A percentile compares a stretch with the other conserved stretches of the same genome.
phyloP scores from a whole-genome alignment of 257 asterid genomes.

The Plantago elongata region DNA sequence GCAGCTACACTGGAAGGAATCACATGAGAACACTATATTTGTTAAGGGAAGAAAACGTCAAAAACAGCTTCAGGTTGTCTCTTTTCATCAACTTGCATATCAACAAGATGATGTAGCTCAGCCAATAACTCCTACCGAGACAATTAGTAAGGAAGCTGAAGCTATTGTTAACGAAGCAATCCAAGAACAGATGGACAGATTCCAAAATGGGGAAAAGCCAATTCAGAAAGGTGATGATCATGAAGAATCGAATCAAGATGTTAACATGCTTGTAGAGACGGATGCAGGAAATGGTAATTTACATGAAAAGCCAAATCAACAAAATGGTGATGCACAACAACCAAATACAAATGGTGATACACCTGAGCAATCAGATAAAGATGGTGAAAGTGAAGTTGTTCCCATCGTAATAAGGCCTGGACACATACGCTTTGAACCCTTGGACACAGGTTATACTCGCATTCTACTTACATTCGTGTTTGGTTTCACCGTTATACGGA shows the following conservation, averaged over 20 bases:
- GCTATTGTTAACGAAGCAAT: conserved; percentile 2
- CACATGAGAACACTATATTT: conserved; percentile 33
- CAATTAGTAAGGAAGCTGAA: conserved; percentile 11
- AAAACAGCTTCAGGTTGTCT: conserved; percentile 25
- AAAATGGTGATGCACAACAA: conserved; percentile 19
- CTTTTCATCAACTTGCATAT: conserved; percentile 26
- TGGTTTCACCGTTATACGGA: neutral
- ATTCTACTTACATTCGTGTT: conserved; percentile 10
- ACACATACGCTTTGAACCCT: conserved; percentile 87
- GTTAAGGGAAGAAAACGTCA: conserved; percentile 33
- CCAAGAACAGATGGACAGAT: conserved; percentile 3
- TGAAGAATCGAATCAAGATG: conserved; percentile 30
- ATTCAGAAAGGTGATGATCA: conserved; percentile 19
- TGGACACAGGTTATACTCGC: conserved; percentile 54
- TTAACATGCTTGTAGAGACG: conserved; percentile 31
- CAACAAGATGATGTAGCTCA: conserved; percentile 26
- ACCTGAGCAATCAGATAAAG: conserved; percentile 33
- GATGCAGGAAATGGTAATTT: conserved; percentile 24
- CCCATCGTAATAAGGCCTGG: conserved; percentile 84
- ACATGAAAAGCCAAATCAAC: conserved; percentile 32
- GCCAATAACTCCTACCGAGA: neutral
- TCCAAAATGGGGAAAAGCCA: conserved; percentile 6
- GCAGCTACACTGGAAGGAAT: conserved; percentile 71
- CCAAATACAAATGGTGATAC: conserved; percentile 33
- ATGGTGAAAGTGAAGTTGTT: conserved; percentile 56